A percentile compares a stretch with the other conserved stretches of the same genome.
phyloP scores from a whole-genome alignment of 2,329 filamentous ascomycete species.

The Mariannaea elegans region DNA sequence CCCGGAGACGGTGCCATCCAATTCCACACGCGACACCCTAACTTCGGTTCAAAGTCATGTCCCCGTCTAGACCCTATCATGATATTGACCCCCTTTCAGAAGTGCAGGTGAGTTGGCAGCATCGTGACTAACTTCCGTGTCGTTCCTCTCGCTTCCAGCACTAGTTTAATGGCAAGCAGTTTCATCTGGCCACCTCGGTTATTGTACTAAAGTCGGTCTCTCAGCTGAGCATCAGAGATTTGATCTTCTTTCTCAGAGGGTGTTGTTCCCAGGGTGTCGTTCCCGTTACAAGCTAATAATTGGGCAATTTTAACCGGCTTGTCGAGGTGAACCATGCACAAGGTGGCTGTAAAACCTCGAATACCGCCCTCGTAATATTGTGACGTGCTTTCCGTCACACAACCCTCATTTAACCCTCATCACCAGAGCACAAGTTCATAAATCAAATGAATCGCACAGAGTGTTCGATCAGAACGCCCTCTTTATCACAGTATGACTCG shows the following conservation, averaged over 20 bases:
- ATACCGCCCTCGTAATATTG: neutral
- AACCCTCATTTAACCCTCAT: neutral
- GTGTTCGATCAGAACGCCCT: neutral
- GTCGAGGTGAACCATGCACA: neutral
- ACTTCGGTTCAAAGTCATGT: neutral
- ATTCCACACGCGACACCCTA: neutral
- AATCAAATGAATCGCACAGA: no score
- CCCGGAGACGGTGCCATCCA: neutral
- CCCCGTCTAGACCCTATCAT: neutral
- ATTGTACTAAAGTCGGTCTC: neutral
- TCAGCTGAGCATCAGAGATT: neutral
- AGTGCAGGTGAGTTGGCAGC: neutral
- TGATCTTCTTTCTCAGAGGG: neutral
- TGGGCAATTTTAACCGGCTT: slow-evolving; percentile 10
- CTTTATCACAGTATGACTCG: neutral
- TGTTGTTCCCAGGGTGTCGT: neutral
- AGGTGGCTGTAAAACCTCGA: neutral
- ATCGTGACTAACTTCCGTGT: neutral
- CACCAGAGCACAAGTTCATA: no score
- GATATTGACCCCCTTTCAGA: neutral
- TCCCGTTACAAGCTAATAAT: neutral
- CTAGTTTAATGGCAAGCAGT: neutral
- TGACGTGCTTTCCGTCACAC: slow-evolving; percentile 2
- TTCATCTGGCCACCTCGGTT: neutral
- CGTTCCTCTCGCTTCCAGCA: neutral